Base-by-base conservation (phyloP, 2,329 filamentous ascomycete genomes). In the Trematosphaeria pertusa region DNA sequence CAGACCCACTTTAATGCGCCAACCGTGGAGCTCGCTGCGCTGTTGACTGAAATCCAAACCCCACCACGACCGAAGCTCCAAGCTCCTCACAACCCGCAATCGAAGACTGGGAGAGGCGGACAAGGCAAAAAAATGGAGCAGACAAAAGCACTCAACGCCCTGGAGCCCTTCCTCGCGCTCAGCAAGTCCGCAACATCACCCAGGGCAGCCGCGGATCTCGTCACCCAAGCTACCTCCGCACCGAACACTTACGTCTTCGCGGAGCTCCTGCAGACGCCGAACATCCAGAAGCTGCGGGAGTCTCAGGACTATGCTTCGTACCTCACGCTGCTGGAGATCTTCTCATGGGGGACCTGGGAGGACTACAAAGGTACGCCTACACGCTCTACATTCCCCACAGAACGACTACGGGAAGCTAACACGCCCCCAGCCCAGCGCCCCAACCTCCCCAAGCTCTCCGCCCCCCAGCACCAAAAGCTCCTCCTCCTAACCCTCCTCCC, bases 191-290 rank as follows among this genome's bases (percentile, higher is more conserved):
- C 90, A 53, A 89, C 85, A 5, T 91, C 91, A 9, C 87, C 91
- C 31, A 87, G 89, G 60, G 90, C 91, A 48, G 88, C 92, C 32
- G 87, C 89, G 65, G 91, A 96, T 69, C 84, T 97, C 43, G 83
- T 97, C 69, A 85, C 81, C 34, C 89, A 91, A 74, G 94, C 92
- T 52, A 97, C 91, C 39, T 91, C 91, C n/a, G 87, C 87, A 45
- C 85, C 89, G 20, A 89, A 91, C 73, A 96, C 92, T 56, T 99
- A 87, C 73, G 82, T 97, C 74, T 99, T 99, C 77, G 85, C 89
- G 58, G 93, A 97, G 75, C 86, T 99, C n/a, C 85, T 99, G 28
- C 82, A 88, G 61, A 85, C 86, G 1, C 85, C 89, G 0, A 85
- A 90, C 61, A 86, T 97, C 58, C 88, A 94, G 72, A 81, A 83